Base-by-base conservation (phyloP, 495 filamentous ascomycete genomes). In the Penicillium ucsense region DNA sequence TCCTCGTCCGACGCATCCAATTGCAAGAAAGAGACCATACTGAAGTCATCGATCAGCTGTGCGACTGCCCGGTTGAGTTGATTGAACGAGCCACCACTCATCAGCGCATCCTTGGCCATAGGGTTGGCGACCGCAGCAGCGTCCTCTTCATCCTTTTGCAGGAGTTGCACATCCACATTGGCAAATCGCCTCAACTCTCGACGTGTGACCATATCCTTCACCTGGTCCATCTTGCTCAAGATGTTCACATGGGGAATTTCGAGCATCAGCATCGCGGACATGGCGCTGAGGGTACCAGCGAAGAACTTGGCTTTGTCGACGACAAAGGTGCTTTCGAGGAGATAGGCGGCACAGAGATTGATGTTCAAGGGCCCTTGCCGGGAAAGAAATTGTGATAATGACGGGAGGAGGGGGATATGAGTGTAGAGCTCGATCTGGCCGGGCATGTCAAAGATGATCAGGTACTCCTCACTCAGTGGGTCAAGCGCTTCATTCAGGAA, bases 361-460 rank as follows among this genome's bases (percentile, higher is more conserved):
- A 96, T 84, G 65, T 92, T 88, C 48, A 97, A 74, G 5, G 79
- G 75, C n/a, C 89, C 88, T 30, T 80, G 72, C 33, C 83, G 78
- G 31, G 84, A 86, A 6, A 98, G 78, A 63, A 88, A 86, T 56
- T 81, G 82, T 44, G 87, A 80, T 35, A 98, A 77, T n/a, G 78
- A 80, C 3, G 92, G 92, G 28, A 98, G 70, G 56, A 97, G 83
- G 8, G 92, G 92, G 31, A 96, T 84, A 61, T 98, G 92, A 8
- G 92, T 96, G 72, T 97, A 98, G 31, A 98, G 85, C 67, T 98
- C 92, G 66, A 98, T 96, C 68, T 98, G 92, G 43, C 92, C 92
- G 1, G 92, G 92, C 85, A 96, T 95, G 66, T 98, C 92, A 72
- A 98, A 88, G 42, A 98, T 84, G 60, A 95, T 92, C 37, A 98